Evolutionary conservation across 2,329 filamentous ascomycete species (phyloP), one percentile per base, ranked within the genome.

Genomic region (Elsinoe necatrix): DNA sequence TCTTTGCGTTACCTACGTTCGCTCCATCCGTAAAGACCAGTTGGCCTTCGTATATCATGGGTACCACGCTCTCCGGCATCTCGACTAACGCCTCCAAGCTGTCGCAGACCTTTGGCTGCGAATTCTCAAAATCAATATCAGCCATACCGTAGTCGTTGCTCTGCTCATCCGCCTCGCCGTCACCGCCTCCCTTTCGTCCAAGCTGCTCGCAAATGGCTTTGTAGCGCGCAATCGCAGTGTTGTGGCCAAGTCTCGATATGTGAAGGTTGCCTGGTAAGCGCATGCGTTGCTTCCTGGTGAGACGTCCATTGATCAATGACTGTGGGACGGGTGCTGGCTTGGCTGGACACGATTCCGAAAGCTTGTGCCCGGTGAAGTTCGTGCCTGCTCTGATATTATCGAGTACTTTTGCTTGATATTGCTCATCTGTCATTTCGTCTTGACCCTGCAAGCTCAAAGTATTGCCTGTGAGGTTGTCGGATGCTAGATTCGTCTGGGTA

Each of bases 301-400:
- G 69, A 1, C 72, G 65, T 12, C 58, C 54, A 25, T 59, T 60
- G 57, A 69, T 80, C 70, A 80, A 83, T 67, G 80, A 81, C 57
- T 84, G 75, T n/a, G 54, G 54, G 4, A 56, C 27, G 3, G 27
- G 27, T 11, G 31, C 14, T n/a, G 16, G 14, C 14, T 16, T 35
- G 1, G n/a, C 4, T 8, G 31, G 31, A 3, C 11, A 52, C 1
- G 48, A 52, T 3, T 39, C 48, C 9, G 48, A 29, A 2, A 52
- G 20, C 11, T 31, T 20, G 9, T 20, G 2, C 5, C 14, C 47
- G 2, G 47, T 18, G 12, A 31, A 51, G 12, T 51, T 51, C 27
- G 47, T n/a, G 23, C 16, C n/a, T 29, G 11, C 47, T 8, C 6
- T 31, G 29, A 51, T 35, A 16, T 14, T n/a, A 2, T 31, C 47